Evolutionary conservation across 768 basidiomycete genomes (phyloP), one percentile per base, ranked within the genome.

Genomic region (Gautieria morchelliformis): DNA sequence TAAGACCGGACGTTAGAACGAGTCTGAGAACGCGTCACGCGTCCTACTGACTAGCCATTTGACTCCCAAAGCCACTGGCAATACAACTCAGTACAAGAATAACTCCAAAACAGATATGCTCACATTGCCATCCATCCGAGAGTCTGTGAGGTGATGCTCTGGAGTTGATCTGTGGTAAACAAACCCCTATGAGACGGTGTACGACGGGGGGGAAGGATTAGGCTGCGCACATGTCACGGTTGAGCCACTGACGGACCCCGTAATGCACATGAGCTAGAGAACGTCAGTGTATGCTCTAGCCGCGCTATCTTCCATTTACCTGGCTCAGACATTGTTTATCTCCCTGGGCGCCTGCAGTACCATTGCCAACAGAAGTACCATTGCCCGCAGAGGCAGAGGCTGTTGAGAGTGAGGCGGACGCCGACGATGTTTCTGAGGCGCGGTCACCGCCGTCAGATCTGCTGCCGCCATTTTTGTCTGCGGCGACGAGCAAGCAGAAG

Each of bases 111-210:
- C 4, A 35, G 32, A 19, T 20, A 20, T 6, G 66, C 75, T 58
- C 59, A 82, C 82, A 84, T 76, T 33, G 72, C 81, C 80, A 84
- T 82, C 81, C 81, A 84, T 10, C 81, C 82, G 12, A 77, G 66
- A 1, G 61, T 60, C 19, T 56, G 60, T 44, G 60, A 65, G 19
- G 74, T 78, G 5, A 69, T 70, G 59, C 76, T 78, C 50, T 77
- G 72, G 20, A 83, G 66, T 4, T 74, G 70, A 68, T 81, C 80
- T 27, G 17, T 27, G 52, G 39, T 9, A 53, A 52, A 27, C 52
- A 37, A 9, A 37, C 3, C 1, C 35, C 45, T 50, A 40, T 51
- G 53, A 9, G 12, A 19, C 45, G 51, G 27, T 20, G 27, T 15
- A 12, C 2, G 24, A 5, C 4, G n/a, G 52, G 15, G n/a, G 50